Conservation (phyloP, 768 basidiomycete species). For the Phallus indusiatus region DNA sequence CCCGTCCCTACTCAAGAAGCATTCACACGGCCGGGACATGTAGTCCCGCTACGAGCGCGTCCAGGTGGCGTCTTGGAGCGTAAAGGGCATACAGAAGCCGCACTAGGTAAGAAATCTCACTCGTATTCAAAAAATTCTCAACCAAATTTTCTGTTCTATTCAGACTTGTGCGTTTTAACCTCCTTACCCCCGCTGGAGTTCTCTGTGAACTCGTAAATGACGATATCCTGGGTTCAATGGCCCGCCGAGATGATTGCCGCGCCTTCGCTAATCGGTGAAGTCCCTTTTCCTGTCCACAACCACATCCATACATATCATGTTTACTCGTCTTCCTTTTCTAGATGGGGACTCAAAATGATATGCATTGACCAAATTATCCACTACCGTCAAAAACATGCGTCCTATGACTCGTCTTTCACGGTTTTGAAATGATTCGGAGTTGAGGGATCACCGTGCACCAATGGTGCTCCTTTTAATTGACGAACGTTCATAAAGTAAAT, state of each 20-base stretch:
- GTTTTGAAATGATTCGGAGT: not conserved
- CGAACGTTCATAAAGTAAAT: slow-evolving; percentile 15
- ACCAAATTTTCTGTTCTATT: not conserved
- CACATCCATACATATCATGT: not conserved
- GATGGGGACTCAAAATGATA: slow-evolving; percentile 87
- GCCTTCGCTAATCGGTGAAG: slow-evolving; percentile 63
- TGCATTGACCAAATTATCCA: slow-evolving; percentile 60
- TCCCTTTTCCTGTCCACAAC: not conserved
- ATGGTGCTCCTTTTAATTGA: not conserved
- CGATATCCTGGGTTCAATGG: slow-evolving; percentile 82
- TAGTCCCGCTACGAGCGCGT: slow-evolving; percentile 86
- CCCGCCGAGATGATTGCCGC: slow-evolving; percentile 87
- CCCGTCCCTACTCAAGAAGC: slow-evolving; percentile 45
- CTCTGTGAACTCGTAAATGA: slow-evolving; percentile 96
- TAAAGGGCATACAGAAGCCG: slow-evolving; percentile 89
- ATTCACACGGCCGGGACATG: slow-evolving; percentile 89
- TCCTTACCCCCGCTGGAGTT: slow-evolving; percentile 63
- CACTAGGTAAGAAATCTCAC: slow-evolving; percentile 36
- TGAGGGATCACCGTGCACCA: not conserved
- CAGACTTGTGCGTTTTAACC: slow-evolving; percentile 76
- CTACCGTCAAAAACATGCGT: slow-evolving; percentile 17
- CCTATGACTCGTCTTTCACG: not conserved
- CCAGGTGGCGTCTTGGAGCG: slow-evolving; percentile 79
- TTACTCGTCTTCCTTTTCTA: not conserved
- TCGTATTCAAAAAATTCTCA: not conserved